Evolutionary conservation across 164 flowering plant species (phyloP).

Genomic region (Vitis cinerea): DNA sequence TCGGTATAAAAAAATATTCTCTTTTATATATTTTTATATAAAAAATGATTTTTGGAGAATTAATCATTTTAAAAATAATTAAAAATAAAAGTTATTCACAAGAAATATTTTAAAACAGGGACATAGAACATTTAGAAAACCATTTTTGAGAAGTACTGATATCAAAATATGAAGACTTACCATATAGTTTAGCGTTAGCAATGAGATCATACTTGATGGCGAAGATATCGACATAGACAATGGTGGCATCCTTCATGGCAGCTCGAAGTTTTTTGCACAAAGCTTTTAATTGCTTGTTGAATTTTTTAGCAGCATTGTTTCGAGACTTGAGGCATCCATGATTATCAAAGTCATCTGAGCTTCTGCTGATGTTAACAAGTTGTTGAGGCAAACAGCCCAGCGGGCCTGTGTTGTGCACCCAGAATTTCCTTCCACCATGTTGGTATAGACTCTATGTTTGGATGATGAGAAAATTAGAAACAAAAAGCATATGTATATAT

Average conservation of each 20-base stretch:
- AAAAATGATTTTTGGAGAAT: too few relatives aligned
- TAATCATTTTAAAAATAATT: too few relatives aligned
- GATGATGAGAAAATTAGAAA: too few relatives aligned
- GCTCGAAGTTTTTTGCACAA: constrained; percentile 33
- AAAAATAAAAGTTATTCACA: too few relatives aligned
- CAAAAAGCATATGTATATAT: too few relatives aligned
- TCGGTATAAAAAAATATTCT: too few relatives aligned
- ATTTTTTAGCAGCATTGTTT: constrained; percentile 42
- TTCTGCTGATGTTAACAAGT: constrained; percentile 27
- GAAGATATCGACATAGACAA: constrained; percentile 51
- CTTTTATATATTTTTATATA: too few relatives aligned
- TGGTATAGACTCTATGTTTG: constrained; percentile 30
- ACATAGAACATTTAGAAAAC: too few relatives aligned
- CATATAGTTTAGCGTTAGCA: constrained; percentile 36
- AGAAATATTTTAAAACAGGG: too few relatives aligned
- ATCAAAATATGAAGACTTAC: constrained; percentile 18
- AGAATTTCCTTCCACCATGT: constrained; percentile 55
- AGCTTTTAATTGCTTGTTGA: constrained; percentile 26
- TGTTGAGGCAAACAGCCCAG: constrained; percentile 56
- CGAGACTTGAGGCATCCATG: constrained; percentile 41
- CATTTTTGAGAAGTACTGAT: too few relatives aligned
- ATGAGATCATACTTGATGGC: constrained; percentile 52
- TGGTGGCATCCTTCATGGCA: constrained; percentile 26
- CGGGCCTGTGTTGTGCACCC: constrained; percentile 66
- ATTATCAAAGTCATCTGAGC: constrained; percentile 23